phyloP scores from a whole-genome alignment of 2,329 filamentous ascomycete genomes.

The Venturia nashicola region DNA sequence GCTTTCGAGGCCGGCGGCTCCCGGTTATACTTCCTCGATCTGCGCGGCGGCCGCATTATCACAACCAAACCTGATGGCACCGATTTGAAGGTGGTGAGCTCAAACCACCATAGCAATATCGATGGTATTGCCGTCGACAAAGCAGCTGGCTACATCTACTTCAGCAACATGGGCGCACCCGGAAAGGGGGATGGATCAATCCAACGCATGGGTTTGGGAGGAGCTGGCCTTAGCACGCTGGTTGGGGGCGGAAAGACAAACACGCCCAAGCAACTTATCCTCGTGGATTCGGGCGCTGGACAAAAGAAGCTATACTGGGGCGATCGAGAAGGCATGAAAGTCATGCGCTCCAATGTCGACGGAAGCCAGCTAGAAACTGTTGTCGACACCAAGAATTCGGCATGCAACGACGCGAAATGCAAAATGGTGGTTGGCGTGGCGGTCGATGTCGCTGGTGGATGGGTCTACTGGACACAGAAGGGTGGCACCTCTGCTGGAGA shows the following conservation, averaged over 20 bases:
- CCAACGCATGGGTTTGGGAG: constrained; percentile 2
- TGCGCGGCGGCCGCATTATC: not conserved
- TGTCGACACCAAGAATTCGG: not conserved
- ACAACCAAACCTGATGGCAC: not conserved
- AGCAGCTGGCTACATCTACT: constrained; percentile 8
- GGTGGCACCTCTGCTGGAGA: not conserved
- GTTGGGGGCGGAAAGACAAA: constrained; percentile 5
- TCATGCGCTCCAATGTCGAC: constrained; percentile 10
- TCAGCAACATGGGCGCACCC: constrained; percentile 6
- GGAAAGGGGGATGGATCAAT: not conserved
- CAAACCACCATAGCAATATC: not conserved
- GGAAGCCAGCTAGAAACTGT: constrained; percentile 5
- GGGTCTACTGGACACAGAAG: constrained; percentile 11
- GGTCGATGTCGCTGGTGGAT: constrained; percentile 6
- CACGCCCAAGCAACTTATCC: constrained; percentile 7
- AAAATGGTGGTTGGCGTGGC: constrained; percentile 9
- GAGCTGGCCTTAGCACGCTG: not conserved
- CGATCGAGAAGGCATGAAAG: constrained; percentile 10
- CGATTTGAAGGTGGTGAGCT: not conserved
- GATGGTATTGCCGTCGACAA: constrained; percentile 10
- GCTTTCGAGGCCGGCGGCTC: not conserved
- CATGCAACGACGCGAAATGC: not conserved
- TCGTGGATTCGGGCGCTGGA: not conserved
- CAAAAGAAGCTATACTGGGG: constrained; percentile 9
- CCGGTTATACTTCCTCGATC: constrained; percentile 4